Base-by-base conservation (phyloP, 495 filamentous ascomycete genomes). In the Peziza echinospora region DNA sequence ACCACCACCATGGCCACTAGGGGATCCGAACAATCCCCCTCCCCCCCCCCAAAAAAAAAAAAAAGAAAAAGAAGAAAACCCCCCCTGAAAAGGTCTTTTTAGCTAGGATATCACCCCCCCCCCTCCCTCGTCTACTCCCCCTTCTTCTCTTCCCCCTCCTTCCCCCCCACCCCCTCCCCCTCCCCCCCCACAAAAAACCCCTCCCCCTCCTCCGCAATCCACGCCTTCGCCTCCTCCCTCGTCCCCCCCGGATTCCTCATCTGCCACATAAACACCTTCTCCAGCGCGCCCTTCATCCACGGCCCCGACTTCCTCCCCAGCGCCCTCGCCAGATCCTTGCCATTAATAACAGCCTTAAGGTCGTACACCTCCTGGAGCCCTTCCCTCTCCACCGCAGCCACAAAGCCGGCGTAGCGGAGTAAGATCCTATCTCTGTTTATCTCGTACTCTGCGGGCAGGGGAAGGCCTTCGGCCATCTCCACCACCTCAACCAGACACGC, bases 241-340 rank as follows among this genome's bases (percentile, higher is more conserved):
- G 69, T 82, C 19, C 66, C 70, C 2, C 71, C 71, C 2, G 85
- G 83, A 58, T 94, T 73, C 24, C 78, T 66, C 23, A 96, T 65
- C 64, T 96, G 91, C 82, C 84, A 94, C 47, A 73, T 72, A 59
- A 89, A 68, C 24, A 76, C 74, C 13, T 78, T 63, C 6, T 81
- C 74, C 40, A 89, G 56, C 11, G 83, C 84, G 47, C 64, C 63
- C 48, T 71, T 70, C 69, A 84, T 73, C 87, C 87, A 96, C 11
- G 67, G 75, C 5, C 89, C 89, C 2, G 75, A 72, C 51, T 68
- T 70, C 2, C 65, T 66, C 13, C 21, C 41, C 13, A 94, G 60
- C 7, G 62, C 70, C 48, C 73, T 64, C 21, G 70, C 64, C 30
- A 94, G 65, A 16, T 78, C 60, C 13, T 64, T 71, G 0, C 84